These are phyloP conservation scores for Rhodotorula sp. DNA, from an alignment of 1,284 basidiomycete species.

Conservation along the genomic window DNA sequence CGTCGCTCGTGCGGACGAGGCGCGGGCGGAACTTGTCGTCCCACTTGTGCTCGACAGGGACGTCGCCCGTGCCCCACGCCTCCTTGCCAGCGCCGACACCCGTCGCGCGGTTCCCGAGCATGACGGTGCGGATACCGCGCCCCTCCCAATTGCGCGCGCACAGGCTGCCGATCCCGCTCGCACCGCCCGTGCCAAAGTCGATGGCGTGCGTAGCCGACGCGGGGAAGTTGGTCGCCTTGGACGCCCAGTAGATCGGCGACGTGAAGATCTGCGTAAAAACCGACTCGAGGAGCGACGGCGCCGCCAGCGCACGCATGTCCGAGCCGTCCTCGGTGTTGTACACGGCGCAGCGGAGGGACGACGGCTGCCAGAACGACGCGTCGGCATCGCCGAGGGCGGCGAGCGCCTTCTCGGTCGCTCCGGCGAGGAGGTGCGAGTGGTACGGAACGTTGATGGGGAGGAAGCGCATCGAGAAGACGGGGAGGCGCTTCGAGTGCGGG, in stretches of 20 bases:
- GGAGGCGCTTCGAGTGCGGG: conserved; percentile 91
- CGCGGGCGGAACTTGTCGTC: conserved; percentile 79
- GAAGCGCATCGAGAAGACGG: conserved; percentile 90
- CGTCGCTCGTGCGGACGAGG: conserved; percentile 88
- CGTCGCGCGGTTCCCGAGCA: conserved; percentile 81
- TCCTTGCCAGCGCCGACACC: conserved; percentile 67
- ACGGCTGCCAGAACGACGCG: conserved; percentile 66
- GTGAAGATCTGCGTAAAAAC: conserved; percentile 93
- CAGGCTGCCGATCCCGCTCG: conserved; percentile 88
- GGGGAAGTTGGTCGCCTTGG: conserved; percentile 83
- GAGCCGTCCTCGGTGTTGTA: conserved; percentile 89
- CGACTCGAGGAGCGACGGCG: conserved; percentile 62
- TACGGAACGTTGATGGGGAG: conserved; percentile 92
- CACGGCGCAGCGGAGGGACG: conserved; percentile 78
- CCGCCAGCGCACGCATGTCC: conserved; percentile 73
- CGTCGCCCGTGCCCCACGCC: conserved; percentile 65
- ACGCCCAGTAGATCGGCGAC: conserved; percentile 82
- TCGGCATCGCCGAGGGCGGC: conserved; percentile 63
- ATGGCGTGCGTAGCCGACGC: conserved; percentile 87
- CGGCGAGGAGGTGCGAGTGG: conserved; percentile 83
- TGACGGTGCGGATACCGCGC: conserved; percentile 83
- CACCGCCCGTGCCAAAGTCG: conserved; percentile 94
- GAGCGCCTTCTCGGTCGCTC: conserved; percentile 66
- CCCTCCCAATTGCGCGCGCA: conserved; percentile 90
- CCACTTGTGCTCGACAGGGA: conserved; percentile 87